phyloP scores from a whole-genome alignment of 2,329 filamentous ascomycete species.

The Colletotrichum filicis region DNA sequence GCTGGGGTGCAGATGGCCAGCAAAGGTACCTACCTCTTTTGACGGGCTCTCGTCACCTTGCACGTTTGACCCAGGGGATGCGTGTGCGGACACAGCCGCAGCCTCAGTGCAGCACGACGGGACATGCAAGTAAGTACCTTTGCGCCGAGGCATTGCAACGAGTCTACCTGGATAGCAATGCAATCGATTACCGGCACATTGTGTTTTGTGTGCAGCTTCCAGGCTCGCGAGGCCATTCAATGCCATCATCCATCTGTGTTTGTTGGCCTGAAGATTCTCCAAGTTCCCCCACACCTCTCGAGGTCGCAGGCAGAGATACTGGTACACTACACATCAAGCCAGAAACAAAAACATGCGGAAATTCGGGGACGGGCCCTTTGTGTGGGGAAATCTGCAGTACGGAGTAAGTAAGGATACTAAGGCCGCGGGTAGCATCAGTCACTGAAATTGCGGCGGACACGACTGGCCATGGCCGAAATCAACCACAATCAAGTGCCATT shows the following conservation, averaged over 20 bases:
- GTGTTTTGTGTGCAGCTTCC: not conserved
- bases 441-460: not conserved
- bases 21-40: not conserved
- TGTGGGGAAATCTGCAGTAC: not conserved
- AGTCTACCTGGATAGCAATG: not conserved
- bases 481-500: not conserved
- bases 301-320: not conserved
- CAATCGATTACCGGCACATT: not conserved
- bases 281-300: not conserved
- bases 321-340: not conserved
- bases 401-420: too few species aligned
- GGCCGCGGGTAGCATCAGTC: not conserved
- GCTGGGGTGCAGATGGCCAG: not conserved
- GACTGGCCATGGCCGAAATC: not conserved
- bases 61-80: not conserved
- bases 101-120: not conserved
- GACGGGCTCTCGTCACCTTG: not conserved
- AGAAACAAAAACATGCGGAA: not conserved
- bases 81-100: constrained; percentile 7
- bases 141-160: not conserved
- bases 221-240: not conserved
- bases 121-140: not conserved
- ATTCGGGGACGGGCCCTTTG: not conserved
- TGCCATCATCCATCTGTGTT: not conserved
- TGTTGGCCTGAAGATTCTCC: not conserved